Evolutionary conservation across 805 yeast genomes (phyloP), one percentile per base, ranked within the genome.

Genomic region (Metschnikowia drakensbergensis): DNA sequence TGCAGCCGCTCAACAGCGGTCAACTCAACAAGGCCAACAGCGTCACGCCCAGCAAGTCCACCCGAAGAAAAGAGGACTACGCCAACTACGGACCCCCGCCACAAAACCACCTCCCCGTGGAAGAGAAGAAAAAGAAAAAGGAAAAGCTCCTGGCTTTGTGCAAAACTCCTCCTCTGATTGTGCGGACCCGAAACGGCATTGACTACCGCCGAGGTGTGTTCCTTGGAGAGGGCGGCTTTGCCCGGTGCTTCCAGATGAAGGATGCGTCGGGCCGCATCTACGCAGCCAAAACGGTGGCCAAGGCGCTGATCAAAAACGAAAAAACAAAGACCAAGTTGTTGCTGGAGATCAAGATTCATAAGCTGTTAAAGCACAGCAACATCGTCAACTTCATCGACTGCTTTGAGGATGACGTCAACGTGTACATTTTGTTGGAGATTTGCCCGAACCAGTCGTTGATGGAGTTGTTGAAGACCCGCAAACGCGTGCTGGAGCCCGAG

Each of bases 211-310:
- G 98, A 63, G 98, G 98, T 1, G 76, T 76, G 51, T 91, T 90
- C 60, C 74, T 94, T 32, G 99, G 99, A 33, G 98, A 92, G 71
- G 99, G 99, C 52, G 99, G 99, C 0, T 94, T 94, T 74, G 99
- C 99, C 13, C 82, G 98, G 63, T 94, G 99, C 65, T 94, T 94
- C 71, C 97, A 94, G 66, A 94, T 94, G 76, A 88, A 86, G 64
- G 96, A 91, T 68, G 86, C 89, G 52, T 74, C 80, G 55, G 98
- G 98, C 32, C 81, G 82, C 61, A 79, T 88, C 1, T 94, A 76
- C 67, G 99, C 99, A 17, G 99, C 99, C 30, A 94, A 94, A 64
- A 95, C 99, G 0, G 96, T 94, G 33, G 99, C 99, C 47, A 94
- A 94, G 68, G 91, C 91, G 0, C 90, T 97, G 8, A 85, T 94